phyloP scores from a whole-genome alignment of 352 stramenopile species.

The Globisporangium yorkense region DNA sequence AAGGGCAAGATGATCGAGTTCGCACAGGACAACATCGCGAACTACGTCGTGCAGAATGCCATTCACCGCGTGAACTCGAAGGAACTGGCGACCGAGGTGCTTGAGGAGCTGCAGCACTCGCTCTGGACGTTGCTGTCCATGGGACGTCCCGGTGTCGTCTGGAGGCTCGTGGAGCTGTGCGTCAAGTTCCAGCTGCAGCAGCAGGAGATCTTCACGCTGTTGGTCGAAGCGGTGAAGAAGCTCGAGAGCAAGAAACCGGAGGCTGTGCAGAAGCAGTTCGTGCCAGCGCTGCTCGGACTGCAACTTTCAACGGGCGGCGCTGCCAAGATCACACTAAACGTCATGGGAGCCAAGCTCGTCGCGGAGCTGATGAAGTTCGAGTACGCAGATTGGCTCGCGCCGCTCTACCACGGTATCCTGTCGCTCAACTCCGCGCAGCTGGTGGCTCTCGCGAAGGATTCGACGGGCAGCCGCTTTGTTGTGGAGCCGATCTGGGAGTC shows the following conservation, averaged over 20 bases:
- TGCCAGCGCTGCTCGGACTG: slow-evolving; percentile 55
- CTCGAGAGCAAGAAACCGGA: slow-evolving; percentile 79
- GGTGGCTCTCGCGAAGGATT: slow-evolving; percentile 69
- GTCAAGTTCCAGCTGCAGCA: slow-evolving; percentile 51
- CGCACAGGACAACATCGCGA: slow-evolving; percentile 63
- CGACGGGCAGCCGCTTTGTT: slow-evolving; percentile 68
- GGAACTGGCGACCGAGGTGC: slow-evolving; percentile 39
- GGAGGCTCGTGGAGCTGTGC: slow-evolving; percentile 72
- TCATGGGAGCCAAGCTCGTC: slow-evolving; percentile 74
- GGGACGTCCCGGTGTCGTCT: slow-evolving; percentile 67
- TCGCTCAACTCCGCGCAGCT: slow-evolving; percentile 62
- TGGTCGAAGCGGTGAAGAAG: slow-evolving; percentile 64
- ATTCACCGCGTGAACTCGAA: slow-evolving; percentile 44
- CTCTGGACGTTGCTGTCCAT: slow-evolving; percentile 72
- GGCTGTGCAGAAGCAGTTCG: slow-evolving; percentile 52
- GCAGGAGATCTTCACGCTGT: slow-evolving; percentile 37
- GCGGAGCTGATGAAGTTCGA: slow-evolving; percentile 64
- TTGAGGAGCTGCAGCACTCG: slow-evolving; percentile 48
- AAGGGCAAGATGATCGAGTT: slow-evolving; percentile 61
- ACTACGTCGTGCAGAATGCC: slow-evolving; percentile 79
- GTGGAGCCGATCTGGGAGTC: slow-evolving; percentile 79
- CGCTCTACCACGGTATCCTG: slow-evolving; percentile 60
- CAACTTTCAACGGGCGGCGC: slow-evolving; percentile 52
- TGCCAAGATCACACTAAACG: slow-evolving; percentile 66
- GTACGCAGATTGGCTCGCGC: slow-evolving; percentile 33